Evolutionary conservation across 805 yeast genomes (phyloP), one percentile per base, ranked within the genome.

Genomic region (Lipomyces sp.): DNA sequence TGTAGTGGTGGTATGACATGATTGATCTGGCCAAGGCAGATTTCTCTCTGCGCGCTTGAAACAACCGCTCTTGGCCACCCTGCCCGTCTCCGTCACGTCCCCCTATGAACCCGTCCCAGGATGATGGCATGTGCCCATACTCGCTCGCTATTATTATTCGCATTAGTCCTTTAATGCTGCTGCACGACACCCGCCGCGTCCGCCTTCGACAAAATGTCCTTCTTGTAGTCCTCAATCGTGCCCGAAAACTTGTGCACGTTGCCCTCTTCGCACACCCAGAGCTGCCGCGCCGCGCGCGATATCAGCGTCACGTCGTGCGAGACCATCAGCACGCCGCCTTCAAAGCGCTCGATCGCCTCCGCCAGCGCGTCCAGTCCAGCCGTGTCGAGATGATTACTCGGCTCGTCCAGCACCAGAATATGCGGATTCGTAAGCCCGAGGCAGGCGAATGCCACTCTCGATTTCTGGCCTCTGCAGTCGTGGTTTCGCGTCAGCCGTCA

Each of bases 381-480:
- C 7, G 96, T 91, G 84, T 93, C 98, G 78, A 93, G 81, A 72
- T 93, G 98, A 72, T 93, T 93, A 5, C 96, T 86, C 70, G 98
- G 98, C 77, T 93, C 98, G 76, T 93, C 98, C 60, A 93, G 74
- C 63, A 93, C 82, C 63, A 93, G 75, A 39, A 93, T 81, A 68
- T 93, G 98, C 18, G 98, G 98, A 57, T 85, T 84, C 55, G 79
- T 79, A 63, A 93, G 75, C 71, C 97, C 88, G 58, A 93, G 75
- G 14, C 96, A 91, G 7, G 98, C 98, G 72, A 93, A 93, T 0
- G 98, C 98, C 46, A 93, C 98, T 72, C 98, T 81, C 24, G 97
- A 89, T 69, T 93, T 93, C 67, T 93, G 98, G 75, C 98, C 98
- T 70, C 48, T 39, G 42, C 26, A 26, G 29, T 19, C 16, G 22